Conservation (phyloP, 108 stramenopile genomes). For the Epithemia pelagica region DNA sequence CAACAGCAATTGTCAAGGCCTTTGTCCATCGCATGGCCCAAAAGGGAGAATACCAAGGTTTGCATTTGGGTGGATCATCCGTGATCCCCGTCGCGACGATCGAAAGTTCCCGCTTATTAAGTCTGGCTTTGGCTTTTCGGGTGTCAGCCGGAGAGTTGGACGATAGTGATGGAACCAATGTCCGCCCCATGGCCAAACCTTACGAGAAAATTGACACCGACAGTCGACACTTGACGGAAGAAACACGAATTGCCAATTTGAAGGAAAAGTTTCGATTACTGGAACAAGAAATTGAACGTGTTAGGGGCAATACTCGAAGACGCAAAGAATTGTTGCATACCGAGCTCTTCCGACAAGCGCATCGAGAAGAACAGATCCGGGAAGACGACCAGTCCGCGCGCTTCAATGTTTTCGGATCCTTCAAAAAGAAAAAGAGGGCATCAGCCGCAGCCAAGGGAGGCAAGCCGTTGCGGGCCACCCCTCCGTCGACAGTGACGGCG, state of each 20-base stretch:
- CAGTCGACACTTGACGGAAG: constrained; percentile 36
- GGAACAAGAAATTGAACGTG: constrained; percentile 25
- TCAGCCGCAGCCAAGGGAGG: background rate
- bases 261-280: constrained; percentile 20
- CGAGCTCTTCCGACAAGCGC: constrained; percentile 10
- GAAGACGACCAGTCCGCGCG: constrained; percentile 28
- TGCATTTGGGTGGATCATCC: constrained; percentile 38
- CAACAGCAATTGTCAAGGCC: constrained; percentile 60
- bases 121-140: constrained; percentile 83
- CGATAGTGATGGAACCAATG: constrained; percentile 44
- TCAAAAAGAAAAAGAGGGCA: constrained; percentile 9
- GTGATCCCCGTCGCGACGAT: constrained; percentile 54
- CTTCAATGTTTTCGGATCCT: constrained; percentile 31
- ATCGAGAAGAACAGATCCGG: constrained; percentile 6
- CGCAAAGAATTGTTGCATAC: constrained; percentile 18
- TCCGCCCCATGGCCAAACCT: constrained; percentile 27
- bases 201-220: constrained; percentile 68
- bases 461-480: too few relatives aligned
- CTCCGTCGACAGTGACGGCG: too few relatives aligned
- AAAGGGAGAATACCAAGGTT: constrained; percentile 35
- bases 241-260: constrained; percentile 19
- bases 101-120: constrained; percentile 63
- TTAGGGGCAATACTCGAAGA: constrained; percentile 10
- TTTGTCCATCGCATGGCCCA: constrained; percentile 50
- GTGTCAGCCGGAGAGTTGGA: constrained; percentile 72